A percentile compares a stretch with the other conserved stretches of the same genome.
Conservation (phyloP, 2,329 filamentous ascomycete species). For the Fusarium sarcochroum region DNA sequence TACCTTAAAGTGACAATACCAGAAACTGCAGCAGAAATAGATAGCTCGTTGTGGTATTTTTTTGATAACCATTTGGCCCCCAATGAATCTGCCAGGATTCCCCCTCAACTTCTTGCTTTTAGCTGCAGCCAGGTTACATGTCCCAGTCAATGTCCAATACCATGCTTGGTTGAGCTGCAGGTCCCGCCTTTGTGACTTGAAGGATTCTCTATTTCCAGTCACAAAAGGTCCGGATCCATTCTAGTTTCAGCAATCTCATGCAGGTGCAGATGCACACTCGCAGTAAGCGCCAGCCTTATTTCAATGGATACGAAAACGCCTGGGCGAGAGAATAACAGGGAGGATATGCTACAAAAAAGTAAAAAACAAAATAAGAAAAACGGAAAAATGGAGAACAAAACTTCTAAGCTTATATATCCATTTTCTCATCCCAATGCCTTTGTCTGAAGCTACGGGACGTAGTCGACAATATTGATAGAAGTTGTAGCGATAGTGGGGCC, state of each 20-base stretch:
- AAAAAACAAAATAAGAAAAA: not conserved
- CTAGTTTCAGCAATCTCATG: not conserved
- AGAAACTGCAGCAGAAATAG: not conserved
- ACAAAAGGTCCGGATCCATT: not conserved
- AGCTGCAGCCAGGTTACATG: not conserved
- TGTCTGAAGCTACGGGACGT: no score
- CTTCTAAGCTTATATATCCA: no score
- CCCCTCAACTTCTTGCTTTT: slow-evolving; percentile 15
- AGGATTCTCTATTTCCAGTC: not conserved
- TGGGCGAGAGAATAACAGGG: no score
- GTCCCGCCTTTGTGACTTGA: not conserved
- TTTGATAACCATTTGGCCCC: slow-evolving; percentile 7
- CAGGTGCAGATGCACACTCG: not conserved
- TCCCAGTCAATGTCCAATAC: not conserved
- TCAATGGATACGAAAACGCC: no score
- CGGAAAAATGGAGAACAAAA: no score
- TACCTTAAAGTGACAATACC: accelerated
- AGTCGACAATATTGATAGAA: no score
- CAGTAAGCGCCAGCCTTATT: slow-evolving; percentile 16
- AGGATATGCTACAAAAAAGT: no score
- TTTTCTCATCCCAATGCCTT: no score
- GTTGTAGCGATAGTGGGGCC: no score
- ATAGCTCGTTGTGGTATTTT: not conserved
- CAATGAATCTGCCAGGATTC: not conserved
- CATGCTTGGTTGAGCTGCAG: not conserved